Conservation (phyloP, 108 stramenopile species). For the Skeletonema marinoi region DNA sequence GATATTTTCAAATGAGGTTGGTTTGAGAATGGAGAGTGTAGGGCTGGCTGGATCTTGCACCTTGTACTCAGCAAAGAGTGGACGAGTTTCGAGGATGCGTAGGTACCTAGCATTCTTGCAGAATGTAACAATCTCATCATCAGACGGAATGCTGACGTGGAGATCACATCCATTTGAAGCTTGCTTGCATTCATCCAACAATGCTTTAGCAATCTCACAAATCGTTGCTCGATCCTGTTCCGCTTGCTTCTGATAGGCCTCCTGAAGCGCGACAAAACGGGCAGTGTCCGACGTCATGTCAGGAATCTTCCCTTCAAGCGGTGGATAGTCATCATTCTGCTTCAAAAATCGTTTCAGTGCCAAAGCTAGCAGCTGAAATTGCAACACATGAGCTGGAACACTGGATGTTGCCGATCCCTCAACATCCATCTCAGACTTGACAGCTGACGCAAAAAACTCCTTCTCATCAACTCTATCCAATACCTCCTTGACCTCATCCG, state of each 20-base stretch:
- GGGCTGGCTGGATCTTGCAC: constrained; percentile 40
- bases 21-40: constrained; percentile 10
- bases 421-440: constrained; percentile 16
- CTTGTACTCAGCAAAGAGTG: constrained; percentile 55
- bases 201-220: not conserved
- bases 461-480: constrained; percentile 44
- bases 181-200: constrained; percentile 34
- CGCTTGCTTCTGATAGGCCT: constrained; percentile 74
- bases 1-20: not conserved
- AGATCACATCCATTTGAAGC: constrained; percentile 14
- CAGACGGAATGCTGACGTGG: constrained; percentile 33
- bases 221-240: constrained; percentile 59
- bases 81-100: constrained; percentile 60
- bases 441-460: constrained; percentile 12
- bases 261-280: constrained; percentile 82
- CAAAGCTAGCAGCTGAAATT: constrained; percentile 42
- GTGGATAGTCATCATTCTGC: constrained; percentile 61
- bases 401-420: constrained; percentile 7
- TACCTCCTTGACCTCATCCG: constrained; percentile 46
- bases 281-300: constrained; percentile 93
- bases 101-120: constrained; percentile 78
- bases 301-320: constrained; percentile 87
- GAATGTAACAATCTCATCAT: constrained; percentile 69
- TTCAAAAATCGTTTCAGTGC: constrained; percentile 64
- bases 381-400: constrained; percentile 24